Base-by-base conservation (phyloP, 805 yeast species). In the Myxozyma vanderwaltii region DNA sequence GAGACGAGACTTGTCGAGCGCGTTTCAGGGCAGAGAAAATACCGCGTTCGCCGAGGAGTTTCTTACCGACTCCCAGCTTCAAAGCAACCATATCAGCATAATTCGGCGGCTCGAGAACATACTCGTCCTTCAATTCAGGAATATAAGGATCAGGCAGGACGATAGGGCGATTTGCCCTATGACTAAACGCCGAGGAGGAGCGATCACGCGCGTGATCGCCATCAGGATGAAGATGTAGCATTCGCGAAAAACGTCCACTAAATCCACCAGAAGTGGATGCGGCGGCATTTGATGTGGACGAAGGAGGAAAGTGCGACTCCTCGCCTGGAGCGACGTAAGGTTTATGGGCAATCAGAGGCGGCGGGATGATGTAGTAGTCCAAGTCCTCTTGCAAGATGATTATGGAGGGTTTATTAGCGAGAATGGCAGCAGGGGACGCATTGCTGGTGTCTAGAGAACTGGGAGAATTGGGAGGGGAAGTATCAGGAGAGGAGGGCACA, bases 351-450 rank as follows among this genome's bases (percentile, higher is more conserved):
- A 1, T 79, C 58, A 73, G 41, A 75, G 62, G 21, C 44, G 89
- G 91, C 1, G 97, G 95, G 17, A 94, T 85, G 63, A 95, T 89
- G 73, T 91, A 94, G 74, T 83, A 94, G 71, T 94, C 99, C 66
- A 94, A 79, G 73, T 94, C 99, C 72, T 94, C 99, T 63, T 97
- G 79, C 55, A 94, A 78, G 3, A 92, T 97, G 56, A 94, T 90
- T 45, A 94, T 86, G 0, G 96, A 86, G 0, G 98, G 99, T 66
- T 89, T 88, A 61, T 83, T 84, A 64, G 82, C 84, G 62, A 91
- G 76, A 2, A 91, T 83, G 47, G 83, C 52, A 15, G 53, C 55
- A 3, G 59, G 53, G 8, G 54, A 44, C 4, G 65, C 17, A 26
- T 26, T 38, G 31, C 21, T 31, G 3, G 52, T 19, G 1, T 51